Base-by-base conservation (phyloP, 306 rosid species). In the Begonia loranthoides region DNA sequence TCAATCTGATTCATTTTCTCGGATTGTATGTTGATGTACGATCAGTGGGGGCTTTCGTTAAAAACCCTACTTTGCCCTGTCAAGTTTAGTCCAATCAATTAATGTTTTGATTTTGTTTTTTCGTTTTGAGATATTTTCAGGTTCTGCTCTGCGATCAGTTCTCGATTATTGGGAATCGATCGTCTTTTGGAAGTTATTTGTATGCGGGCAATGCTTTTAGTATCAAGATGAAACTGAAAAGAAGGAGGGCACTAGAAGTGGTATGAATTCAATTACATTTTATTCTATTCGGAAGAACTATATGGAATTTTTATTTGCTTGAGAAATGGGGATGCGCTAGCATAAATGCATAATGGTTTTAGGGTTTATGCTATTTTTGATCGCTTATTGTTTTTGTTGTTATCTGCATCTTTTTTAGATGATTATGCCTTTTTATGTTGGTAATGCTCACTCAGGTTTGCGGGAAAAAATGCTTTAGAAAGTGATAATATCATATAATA, bases 191-290 rank as follows among this genome's bases (percentile, higher is more conserved):
- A 10, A 58, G 43, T 62, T 64, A 9, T 51, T 13, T 57, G 19
- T 45, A 50, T 78, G 73, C 59, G 63, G 71, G 78, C 75, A 76
- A 90, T 90, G 99, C 86, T 82, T 63, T 78, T 47, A 56, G 72
- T 82, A 62, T 62, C 88, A 17, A 65, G 44, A 90, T 90, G 99
- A 90, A 90, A 87, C 71, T 90, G 45, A 86, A 80, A 62, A 68
- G 94, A 10, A 80, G 88, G 76, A 79, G 94, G 71, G 88, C 95
- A 70, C 83, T 86, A 17, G 95, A 86, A 90, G 99, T 90, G 99
- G 99, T 90, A 64, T 41, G 44, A 33, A 40, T 62, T 41, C 41
- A 24, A 12, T 58, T 47, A 39, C 46, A 17, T 49, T 8, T n/a
- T 43, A 28, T 28, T 28, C 36, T 28, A 4, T 28, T 28, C 36